Percentiles rank a stretch among this genome's conserved stretches.
phyloP scores from a whole-genome alignment of 257 asterid genomes.

The Schizonepeta tenuifolia region DNA sequence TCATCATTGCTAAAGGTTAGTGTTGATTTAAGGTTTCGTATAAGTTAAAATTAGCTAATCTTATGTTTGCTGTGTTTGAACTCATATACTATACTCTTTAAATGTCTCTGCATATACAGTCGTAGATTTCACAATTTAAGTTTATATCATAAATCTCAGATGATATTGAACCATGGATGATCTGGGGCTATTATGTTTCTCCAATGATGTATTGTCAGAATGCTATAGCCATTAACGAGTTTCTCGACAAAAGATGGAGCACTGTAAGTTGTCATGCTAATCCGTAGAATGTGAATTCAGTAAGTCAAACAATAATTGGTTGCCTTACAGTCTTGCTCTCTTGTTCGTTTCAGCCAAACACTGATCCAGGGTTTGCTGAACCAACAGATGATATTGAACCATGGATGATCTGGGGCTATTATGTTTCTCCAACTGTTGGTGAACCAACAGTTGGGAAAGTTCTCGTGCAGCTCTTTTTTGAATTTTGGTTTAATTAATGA shows the following conservation, averaged over 20 bases:
- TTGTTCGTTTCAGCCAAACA: conserved; percentile 58
- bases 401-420: conserved; percentile 88
- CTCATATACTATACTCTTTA: background rate
- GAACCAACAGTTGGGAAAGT: too few species aligned
- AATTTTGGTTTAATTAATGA: too few species aligned
- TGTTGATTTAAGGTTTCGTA: conserved; percentile 10
- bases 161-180: conserved; percentile 82
- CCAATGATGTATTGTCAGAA: conserved; percentile 93
- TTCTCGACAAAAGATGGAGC: conserved; percentile 84
- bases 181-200: conserved; percentile 80
- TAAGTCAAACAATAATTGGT: conserved; percentile 5
- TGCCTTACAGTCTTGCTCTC: conserved; percentile 12
- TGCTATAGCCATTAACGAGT: conserved; percentile 84
- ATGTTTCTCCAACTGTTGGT: conserved; percentile 76
- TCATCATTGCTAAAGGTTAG: conserved; percentile 83
- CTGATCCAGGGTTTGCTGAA: conserved; percentile 52
- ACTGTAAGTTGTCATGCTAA: conserved; percentile 52
- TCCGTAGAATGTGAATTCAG: conserved; percentile 5
- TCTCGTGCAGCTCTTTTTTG: too few species aligned
- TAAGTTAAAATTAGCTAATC: background rate
- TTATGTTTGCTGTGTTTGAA: too few species aligned
- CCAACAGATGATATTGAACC: conserved; percentile 83
- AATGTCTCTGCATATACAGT: background rate
- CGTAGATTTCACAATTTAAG: too few species aligned
- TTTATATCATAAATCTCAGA: conserved; percentile 43